These are phyloP conservation scores for Aspergillus ustus DNA, from an alignment of 2,329 filamentous ascomycete genomes.

Conservation along the genomic window DNA sequence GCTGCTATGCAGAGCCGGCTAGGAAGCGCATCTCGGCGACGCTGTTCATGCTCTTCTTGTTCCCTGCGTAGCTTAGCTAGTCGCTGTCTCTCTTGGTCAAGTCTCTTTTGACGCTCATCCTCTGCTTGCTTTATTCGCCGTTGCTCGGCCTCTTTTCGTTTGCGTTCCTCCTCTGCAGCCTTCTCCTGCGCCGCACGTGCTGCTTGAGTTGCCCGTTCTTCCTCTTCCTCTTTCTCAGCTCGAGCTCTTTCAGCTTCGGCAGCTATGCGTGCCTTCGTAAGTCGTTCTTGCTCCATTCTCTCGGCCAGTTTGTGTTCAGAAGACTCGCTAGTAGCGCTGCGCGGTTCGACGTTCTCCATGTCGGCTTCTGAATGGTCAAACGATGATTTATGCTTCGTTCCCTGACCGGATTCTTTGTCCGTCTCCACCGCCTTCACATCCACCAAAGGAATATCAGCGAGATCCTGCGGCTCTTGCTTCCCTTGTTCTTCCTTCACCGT, in stretches of 20 bases:
- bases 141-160: slow-evolving; percentile 48
- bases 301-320: slow-evolving; percentile 22
- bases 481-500: slow-evolving; percentile 38
- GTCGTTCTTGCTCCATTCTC: slow-evolving; percentile 38
- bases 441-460: slow-evolving; percentile 39
- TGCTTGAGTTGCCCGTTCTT: slow-evolving; percentile 39
- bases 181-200: slow-evolving; percentile 45
- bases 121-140: slow-evolving; percentile 50
- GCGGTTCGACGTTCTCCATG: neutral
- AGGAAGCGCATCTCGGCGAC: slow-evolving; percentile 52
- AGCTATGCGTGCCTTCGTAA: slow-evolving; percentile 33
- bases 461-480: slow-evolving; percentile 31
- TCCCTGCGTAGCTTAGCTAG: slow-evolving; percentile 50
- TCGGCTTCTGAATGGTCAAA: neutral
- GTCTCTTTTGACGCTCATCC: slow-evolving; percentile 49
- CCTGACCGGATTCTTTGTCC: slow-evolving; percentile 32
- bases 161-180: slow-evolving; percentile 49
- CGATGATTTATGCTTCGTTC: slow-evolving; percentile 8
- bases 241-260: slow-evolving; percentile 38
- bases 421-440: slow-evolving; percentile 32
- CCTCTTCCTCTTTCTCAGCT: slow-evolving; percentile 41
- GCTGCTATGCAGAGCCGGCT: slow-evolving; percentile 50
- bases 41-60: slow-evolving; percentile 51
- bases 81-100: slow-evolving; percentile 49
- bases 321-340: neutral